These are phyloP conservation scores for Candida wancherniae DNA, from an alignment of 805 yeast species.

Conservation along the genomic window DNA sequence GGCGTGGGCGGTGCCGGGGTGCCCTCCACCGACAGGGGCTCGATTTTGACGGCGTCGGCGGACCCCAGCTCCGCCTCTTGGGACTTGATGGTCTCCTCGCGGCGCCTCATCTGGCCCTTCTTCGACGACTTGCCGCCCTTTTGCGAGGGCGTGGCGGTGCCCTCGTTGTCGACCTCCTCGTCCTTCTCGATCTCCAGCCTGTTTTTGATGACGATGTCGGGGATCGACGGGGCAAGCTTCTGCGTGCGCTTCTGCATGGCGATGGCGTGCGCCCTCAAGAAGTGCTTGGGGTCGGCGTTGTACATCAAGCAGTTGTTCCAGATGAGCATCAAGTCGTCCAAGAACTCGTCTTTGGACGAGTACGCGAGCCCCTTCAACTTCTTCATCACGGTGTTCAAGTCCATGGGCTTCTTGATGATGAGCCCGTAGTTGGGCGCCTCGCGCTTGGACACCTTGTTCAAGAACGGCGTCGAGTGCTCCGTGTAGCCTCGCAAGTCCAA, in stretches of 20 bases:
- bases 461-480: conserved; percentile 93
- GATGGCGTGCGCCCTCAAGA: conserved; percentile 81
- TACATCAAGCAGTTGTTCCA: conserved; percentile 93
- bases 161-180: conserved; percentile 33
- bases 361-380: conserved; percentile 81
- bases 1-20: conserved; percentile 14
- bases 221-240: conserved; percentile 75
- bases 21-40: conserved; percentile 5
- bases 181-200: conserved; percentile 69
- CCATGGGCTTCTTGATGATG: conserved; percentile 93
- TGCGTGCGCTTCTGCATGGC: conserved; percentile 93
- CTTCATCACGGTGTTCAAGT: conserved; percentile 87
- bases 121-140: conserved; percentile 33
- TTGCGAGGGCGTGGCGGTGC: conserved; percentile 19
- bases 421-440: conserved; percentile 97
- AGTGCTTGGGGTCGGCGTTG: conserved; percentile 93
- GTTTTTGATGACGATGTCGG: conserved; percentile 76
- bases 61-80: conserved; percentile 16
- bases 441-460: conserved; percentile 92
- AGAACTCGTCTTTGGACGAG: conserved; percentile 80
- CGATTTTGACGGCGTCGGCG: conserved; percentile 1
- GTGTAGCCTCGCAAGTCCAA: conserved; percentile 85
- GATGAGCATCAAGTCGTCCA: conserved; percentile 90
- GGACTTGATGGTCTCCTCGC: conserved; percentile 30
- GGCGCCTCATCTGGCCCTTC: conserved; percentile 38